phyloP scores from a whole-genome alignment of 108 stramenopile genomes.

The Mediolabrus comicus region DNA sequence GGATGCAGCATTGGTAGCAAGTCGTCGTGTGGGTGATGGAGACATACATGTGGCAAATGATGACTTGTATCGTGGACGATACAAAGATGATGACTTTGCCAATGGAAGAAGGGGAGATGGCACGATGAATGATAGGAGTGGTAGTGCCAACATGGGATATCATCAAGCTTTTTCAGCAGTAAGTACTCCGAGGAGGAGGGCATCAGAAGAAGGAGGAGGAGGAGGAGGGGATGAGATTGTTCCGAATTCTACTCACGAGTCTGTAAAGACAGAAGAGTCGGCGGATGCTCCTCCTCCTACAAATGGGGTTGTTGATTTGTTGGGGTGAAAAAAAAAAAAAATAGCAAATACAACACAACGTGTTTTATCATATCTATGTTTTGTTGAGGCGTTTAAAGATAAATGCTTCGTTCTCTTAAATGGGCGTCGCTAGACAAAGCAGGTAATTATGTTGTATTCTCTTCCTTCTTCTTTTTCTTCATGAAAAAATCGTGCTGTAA shows the following conservation, averaged over 20 bases:
- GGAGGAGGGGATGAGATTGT: background rate
- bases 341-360: background rate
- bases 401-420: too few species aligned
- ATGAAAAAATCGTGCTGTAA: conserved; percentile 68
- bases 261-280: background rate
- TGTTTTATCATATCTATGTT: background rate
- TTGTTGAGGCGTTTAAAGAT: too few species aligned
- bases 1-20: conserved; percentile 39
- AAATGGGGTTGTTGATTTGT: conserved; percentile 15
- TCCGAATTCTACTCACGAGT: background rate
- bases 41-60: background rate
- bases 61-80: conserved; percentile 13
- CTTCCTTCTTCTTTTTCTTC: conserved; percentile 48
- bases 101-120: background rate
- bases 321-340: conserved; percentile 15
- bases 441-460: too few species aligned
- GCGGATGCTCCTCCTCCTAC: background rate
- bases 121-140: background rate
- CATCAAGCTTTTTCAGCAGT: conserved; percentile 26
- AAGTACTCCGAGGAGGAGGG: conserved; percentile 6
- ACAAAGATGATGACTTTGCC: background rate
- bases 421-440: too few species aligned
- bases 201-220: background rate
- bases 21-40: background rate
- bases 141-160: conserved; percentile 6